These are phyloP conservation scores for Haematococcus sp. DNA, from an alignment of 139 green algal genomes.

Conservation along the genomic window DNA sequence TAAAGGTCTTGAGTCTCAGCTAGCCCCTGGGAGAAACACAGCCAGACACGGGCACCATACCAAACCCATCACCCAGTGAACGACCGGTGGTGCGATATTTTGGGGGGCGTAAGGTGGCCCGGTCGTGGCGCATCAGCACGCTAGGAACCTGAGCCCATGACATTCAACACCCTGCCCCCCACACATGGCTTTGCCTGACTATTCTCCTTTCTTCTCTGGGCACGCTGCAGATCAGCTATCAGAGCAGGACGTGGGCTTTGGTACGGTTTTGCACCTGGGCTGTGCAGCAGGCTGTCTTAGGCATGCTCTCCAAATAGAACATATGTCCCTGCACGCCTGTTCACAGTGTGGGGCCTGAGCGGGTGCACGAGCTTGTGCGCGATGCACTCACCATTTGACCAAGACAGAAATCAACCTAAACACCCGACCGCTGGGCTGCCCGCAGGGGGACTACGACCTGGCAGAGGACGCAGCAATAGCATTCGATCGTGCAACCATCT, in stretches of 20 bases:
- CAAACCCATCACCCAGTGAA: too few relatives aligned
- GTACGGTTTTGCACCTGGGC: not conserved
- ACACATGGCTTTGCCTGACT: not conserved
- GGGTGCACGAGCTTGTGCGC: not conserved
- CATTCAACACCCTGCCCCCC: not conserved
- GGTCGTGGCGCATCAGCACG: too few relatives aligned
- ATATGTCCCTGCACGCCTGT: not conserved
- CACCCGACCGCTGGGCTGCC: not conserved
- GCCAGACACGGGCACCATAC: too few relatives aligned
- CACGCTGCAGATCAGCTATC: slow-evolving; percentile 1
- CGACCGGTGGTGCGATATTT: too few relatives aligned
- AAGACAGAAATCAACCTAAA: not conserved
- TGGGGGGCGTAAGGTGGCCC: too few relatives aligned
- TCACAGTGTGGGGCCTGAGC: not conserved
- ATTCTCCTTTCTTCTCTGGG: not conserved
- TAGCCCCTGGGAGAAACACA: too few relatives aligned
- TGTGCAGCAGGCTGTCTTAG: not conserved
- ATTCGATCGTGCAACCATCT: not conserved
- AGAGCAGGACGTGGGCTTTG: not conserved
- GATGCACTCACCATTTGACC: not conserved
- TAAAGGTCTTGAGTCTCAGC: too few relatives aligned
- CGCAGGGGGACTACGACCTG: not conserved
- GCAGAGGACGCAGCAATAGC: slow-evolving; percentile 1
- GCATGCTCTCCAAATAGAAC: not conserved
- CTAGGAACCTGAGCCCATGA: not conserved